These are phyloP conservation scores for Bullera alba DNA, from an alignment of 768 basidiomycete species.

Conservation along the genomic window DNA sequence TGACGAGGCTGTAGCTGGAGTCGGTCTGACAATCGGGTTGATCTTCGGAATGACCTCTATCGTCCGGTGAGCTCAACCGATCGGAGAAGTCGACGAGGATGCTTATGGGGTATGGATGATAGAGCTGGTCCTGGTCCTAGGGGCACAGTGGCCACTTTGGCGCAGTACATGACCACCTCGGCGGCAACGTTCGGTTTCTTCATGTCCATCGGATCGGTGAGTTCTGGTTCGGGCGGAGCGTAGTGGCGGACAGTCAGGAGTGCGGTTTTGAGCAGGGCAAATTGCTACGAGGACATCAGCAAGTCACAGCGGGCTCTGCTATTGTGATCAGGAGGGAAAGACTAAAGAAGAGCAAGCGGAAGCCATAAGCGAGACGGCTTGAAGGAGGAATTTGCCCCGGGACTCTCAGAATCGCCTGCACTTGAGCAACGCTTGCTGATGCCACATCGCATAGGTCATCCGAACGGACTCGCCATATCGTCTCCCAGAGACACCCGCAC, in stretches of 20 bases:
- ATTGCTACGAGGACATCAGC: too few species aligned
- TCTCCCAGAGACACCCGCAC: slow-evolving; percentile 13
- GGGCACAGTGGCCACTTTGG: slow-evolving; percentile 81
- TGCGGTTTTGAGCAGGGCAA: too few species aligned
- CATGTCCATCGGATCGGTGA: slow-evolving; percentile 84
- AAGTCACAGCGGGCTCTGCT: too few species aligned
- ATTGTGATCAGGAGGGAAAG: too few species aligned
- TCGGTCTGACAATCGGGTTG: slow-evolving; percentile 94
- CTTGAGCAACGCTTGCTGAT: slow-evolving; percentile 4
- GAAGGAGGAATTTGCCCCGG: too few species aligned
- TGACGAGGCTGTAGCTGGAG: slow-evolving; percentile 54
- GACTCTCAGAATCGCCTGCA: not conserved
- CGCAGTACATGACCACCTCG: slow-evolving; percentile 97
- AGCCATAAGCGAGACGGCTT: too few species aligned
- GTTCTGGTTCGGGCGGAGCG: slow-evolving; percentile 40
- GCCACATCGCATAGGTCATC: slow-evolving; percentile 65
- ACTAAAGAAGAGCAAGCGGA: too few species aligned
- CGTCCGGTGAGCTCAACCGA: slow-evolving; percentile 71
- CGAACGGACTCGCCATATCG: slow-evolving; percentile 59
- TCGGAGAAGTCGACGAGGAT: not conserved
- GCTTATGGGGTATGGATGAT: not conserved
- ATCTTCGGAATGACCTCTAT: slow-evolving; percentile 93
- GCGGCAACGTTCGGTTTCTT: slow-evolving; percentile 97
- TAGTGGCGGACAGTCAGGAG: too few species aligned
- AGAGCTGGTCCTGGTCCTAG: slow-evolving; percentile 87